phyloP scores from a whole-genome alignment of 1,284 basidiomycete species.

The Puccinia polysora region DNA sequence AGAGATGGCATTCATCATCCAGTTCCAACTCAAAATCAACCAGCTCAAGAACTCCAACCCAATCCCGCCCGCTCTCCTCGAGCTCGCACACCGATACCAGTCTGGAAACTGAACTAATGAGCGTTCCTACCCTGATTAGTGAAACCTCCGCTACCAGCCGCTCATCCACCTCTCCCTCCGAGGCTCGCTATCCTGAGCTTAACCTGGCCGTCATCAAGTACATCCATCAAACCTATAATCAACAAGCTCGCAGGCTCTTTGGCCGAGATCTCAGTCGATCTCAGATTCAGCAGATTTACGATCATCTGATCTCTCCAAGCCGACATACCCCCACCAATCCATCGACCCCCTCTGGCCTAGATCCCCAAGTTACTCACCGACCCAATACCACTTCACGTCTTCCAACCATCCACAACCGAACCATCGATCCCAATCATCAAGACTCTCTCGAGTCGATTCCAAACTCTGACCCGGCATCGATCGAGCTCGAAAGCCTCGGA shows the following conservation, averaged over 20 bases:
- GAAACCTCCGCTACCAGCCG: background rate
- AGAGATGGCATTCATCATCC: background rate
- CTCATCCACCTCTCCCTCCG: background rate
- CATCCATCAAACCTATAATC: constrained; percentile 23
- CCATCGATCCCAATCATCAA: too few relatives aligned
- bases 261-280: constrained; percentile 9
- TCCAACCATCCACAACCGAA: too few relatives aligned
- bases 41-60: background rate
- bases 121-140: constrained; percentile 5
- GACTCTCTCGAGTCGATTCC: too few relatives aligned
- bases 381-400: too few relatives aligned
- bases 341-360: too few relatives aligned
- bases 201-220: constrained; percentile 13
- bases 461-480: too few relatives aligned
- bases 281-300: constrained; percentile 22
- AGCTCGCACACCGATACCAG: constrained; percentile 6
- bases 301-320: constrained; percentile 2
- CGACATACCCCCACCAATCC: too few relatives aligned
- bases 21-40: background rate
- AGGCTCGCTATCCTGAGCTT: background rate
- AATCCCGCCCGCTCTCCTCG: background rate
- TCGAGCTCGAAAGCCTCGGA: too few relatives aligned
- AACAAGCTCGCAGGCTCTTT: constrained; percentile 10
- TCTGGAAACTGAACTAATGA: background rate
- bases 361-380: too few relatives aligned